phyloP scores from a whole-genome alignment of 768 basidiomycete genomes.

The Amanita pseudoporphyria region DNA sequence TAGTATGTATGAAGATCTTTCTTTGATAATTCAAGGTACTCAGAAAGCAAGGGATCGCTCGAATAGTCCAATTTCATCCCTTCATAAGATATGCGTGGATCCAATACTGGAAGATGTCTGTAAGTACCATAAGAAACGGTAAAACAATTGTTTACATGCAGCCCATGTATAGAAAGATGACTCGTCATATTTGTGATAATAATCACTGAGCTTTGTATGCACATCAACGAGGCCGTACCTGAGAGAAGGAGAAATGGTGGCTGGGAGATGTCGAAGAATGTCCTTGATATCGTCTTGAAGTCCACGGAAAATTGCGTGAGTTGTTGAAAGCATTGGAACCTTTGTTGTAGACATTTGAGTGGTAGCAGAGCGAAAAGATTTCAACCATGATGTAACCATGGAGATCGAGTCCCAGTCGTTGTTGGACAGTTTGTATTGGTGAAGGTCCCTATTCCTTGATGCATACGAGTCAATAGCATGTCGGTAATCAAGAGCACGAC shows the following conservation, averaged over 20 bases:
- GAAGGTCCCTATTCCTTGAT: slow-evolving; percentile 12
- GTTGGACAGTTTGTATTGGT: slow-evolving; percentile 10
- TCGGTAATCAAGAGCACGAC: slow-evolving; percentile 16
- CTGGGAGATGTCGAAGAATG: no score
- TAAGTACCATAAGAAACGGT: no score
- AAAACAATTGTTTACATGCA: slow-evolving; percentile 15
- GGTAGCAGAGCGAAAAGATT: slow-evolving; percentile 21
- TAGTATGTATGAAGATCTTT: no score
- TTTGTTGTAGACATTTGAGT: slow-evolving; percentile 23
- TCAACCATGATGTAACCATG: slow-evolving; percentile 17
- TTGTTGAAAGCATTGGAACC: slow-evolving; percentile 18
- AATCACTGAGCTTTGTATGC: slow-evolving; percentile 24
- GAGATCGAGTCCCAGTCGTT: slow-evolving; percentile 21
- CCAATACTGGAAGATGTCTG: slow-evolving; percentile 24
- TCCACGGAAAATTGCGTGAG: no score
- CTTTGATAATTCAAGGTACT: slow-evolving; percentile 13
- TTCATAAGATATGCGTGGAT: no score
- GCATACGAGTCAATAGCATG: slow-evolving; percentile 12
- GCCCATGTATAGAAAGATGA: no score
- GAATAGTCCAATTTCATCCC: slow-evolving; percentile 14
- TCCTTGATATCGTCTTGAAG: no score
- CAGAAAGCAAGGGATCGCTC: slow-evolving; percentile 13
- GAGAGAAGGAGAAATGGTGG: slow-evolving; percentile 15
- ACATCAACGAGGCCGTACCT: slow-evolving; percentile 15
- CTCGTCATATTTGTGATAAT: slow-evolving; percentile 22